phyloP scores from a whole-genome alignment of 148 eudicot species.

The Linanthus parryae region DNA sequence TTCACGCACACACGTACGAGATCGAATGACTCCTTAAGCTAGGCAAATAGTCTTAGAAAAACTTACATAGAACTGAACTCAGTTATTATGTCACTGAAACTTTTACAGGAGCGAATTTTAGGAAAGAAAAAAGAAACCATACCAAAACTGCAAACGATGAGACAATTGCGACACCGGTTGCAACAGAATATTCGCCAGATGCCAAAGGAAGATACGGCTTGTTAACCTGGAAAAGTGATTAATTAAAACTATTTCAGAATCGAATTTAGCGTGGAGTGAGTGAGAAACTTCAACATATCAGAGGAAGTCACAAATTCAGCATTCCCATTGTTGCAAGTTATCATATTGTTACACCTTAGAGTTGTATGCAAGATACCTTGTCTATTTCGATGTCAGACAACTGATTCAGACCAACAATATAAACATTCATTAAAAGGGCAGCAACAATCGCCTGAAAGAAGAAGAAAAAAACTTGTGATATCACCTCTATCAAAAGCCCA shows the following conservation, averaged over 20 bases:
- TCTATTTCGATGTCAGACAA: conserved; percentile 93
- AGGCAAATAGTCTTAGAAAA: no score
- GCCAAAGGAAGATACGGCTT: conserved; percentile 98
- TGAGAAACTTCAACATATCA: no score
- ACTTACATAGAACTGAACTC: no score
- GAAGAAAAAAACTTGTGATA: not conserved
- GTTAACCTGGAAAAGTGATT: conserved; percentile 71
- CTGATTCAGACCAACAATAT: conserved; percentile 93
- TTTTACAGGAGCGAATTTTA: no score
- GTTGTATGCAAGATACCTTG: conserved; percentile 41
- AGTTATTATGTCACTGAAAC: no score
- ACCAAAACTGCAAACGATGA: conserved; percentile 80
- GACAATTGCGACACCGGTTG: conserved; percentile 65
- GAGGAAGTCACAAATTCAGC: not conserved
- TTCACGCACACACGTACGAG: no score
- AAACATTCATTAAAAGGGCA: conserved; percentile 92
- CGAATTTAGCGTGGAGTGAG: not conserved
- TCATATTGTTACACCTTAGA: not conserved
- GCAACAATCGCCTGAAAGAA: conserved; percentile 84
- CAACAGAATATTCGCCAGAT: conserved; percentile 83
- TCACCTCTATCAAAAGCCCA: not conserved
- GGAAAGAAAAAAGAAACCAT: conserved; percentile 7
- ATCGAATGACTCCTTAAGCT: no score
- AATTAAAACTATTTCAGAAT: no score
- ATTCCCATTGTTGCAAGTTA: not conserved